phyloP scores from a whole-genome alignment of 345 rosid species.

The Hypericum androsaemum region DNA sequence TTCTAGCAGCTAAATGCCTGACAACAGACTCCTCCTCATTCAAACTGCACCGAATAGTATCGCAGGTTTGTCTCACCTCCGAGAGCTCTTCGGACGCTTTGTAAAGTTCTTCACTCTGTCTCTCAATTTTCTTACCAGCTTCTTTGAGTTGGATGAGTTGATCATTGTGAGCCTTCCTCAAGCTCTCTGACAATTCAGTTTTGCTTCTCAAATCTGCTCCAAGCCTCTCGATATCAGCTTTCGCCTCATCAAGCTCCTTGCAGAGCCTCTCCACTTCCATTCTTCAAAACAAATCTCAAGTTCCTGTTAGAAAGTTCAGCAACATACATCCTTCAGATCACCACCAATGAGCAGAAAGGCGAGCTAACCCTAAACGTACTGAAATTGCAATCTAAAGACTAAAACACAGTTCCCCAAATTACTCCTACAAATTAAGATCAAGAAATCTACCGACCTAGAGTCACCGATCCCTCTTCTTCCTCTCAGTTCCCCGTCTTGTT shows the following conservation, averaged over 20 bases:
- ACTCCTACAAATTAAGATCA: too few relatives aligned
- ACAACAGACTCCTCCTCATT: conserved; percentile 40
- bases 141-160: conserved; percentile 35
- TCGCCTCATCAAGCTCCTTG: conserved; percentile 62
- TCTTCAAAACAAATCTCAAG: background rate
- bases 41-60: conserved; percentile 37
- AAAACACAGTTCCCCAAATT: too few relatives aligned
- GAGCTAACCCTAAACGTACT: too few relatives aligned
- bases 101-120: conserved; percentile 32
- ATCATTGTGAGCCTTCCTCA: conserved; percentile 43
- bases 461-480: too few relatives aligned
- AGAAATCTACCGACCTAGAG: too few relatives aligned
- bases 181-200: conserved; percentile 33
- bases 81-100: conserved; percentile 33
- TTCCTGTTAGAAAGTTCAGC: background rate
- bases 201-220: conserved; percentile 37
- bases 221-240: conserved; percentile 57
- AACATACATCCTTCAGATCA: background rate
- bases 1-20: conserved; percentile 39
- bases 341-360: too few relatives aligned
- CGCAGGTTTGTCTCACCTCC: conserved; percentile 26
- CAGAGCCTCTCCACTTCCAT: conserved; percentile 41
- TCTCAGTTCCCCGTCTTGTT: too few relatives aligned
- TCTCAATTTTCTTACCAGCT: conserved; percentile 34
- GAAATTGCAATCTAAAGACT: too few relatives aligned